Evolutionary conservation across 139 green algal genomes (phyloP).

Genomic region (Micractinium sp.): DNA sequence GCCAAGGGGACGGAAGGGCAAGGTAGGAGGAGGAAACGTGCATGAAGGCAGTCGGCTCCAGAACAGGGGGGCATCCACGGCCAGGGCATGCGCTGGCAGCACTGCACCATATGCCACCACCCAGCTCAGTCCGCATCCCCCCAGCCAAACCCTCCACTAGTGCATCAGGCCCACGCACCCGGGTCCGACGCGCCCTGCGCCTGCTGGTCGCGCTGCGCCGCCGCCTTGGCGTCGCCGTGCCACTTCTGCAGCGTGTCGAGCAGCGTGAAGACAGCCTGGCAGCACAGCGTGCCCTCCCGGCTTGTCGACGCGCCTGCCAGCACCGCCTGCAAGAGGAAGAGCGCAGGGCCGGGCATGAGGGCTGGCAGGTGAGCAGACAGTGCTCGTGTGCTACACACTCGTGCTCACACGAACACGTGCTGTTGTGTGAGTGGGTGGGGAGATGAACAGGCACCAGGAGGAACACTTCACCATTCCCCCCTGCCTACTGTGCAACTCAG

Average conservation of each 20-base stretch:
- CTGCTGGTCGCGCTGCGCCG: not conserved
- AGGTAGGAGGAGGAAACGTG: not conserved
- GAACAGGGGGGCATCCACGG: not conserved
- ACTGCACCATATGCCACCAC: not conserved
- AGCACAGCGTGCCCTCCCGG: conserved; percentile 62
- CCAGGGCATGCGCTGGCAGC: not conserved
- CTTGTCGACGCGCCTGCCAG: conserved; percentile 33
- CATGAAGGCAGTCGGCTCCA: not conserved
- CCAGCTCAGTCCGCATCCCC: not conserved
- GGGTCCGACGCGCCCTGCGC: not conserved
- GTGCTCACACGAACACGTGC: not conserved
- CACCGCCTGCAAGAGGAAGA: conserved; percentile 46
- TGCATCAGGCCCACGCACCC: not conserved
- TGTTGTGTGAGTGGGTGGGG: no score
- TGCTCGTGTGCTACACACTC: no score
- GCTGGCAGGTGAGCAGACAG: no score
- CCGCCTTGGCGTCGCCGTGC: conserved; percentile 53
- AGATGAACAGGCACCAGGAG: no score
- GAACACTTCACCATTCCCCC: no score
- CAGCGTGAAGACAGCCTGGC: conserved; percentile 85
- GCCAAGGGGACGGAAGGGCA: not conserved
- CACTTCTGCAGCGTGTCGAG: conserved; percentile 85
- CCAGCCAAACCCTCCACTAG: not conserved
- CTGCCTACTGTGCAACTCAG: no score
- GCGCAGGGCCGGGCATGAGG: not conserved